Conservation (phyloP, 441 rosid genomes). For the Syzygium malaccense region DNA sequence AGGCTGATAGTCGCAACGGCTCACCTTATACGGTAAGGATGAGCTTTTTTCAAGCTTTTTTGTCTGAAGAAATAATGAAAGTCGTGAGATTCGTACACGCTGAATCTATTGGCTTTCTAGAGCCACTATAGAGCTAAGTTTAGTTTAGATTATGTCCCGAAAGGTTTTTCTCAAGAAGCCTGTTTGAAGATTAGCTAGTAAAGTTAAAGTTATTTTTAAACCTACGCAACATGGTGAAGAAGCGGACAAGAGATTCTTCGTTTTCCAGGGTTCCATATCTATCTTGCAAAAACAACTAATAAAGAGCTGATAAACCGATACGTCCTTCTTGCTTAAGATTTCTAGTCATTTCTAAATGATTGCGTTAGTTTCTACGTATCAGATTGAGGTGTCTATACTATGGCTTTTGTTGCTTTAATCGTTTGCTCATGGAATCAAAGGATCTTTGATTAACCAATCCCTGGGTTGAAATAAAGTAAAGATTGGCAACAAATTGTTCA, state of each 20-base stretch:
- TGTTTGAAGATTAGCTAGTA: too few relatives aligned
- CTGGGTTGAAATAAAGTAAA: not conserved
- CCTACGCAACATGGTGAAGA: not conserved
- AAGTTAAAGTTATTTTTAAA: not conserved
- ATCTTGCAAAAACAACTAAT: not conserved
- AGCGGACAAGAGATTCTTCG: not conserved
- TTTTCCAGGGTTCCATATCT: not conserved
- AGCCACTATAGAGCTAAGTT: too few relatives aligned
- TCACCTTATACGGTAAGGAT: too few relatives aligned
- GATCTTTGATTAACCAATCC: not conserved
- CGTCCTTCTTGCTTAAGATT: not conserved
- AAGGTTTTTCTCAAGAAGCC: too few relatives aligned
- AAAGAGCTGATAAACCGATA: not conserved
- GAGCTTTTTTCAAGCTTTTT: too few relatives aligned
- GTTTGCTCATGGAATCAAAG: not conserved
- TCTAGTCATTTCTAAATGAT: not conserved
- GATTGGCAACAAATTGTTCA: not conserved
- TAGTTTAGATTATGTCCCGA: too few relatives aligned
- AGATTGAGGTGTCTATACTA: not conserved
- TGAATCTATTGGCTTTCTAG: too few relatives aligned
- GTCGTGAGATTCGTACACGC: too few relatives aligned
- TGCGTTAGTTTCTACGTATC: not conserved
- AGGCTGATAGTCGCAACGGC: too few relatives aligned
- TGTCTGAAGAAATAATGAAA: too few relatives aligned
- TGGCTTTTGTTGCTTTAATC: not conserved